Evolutionary conservation across 2,329 filamentous ascomycete genomes (phyloP).

Genomic region (Curvularia sp.): DNA sequence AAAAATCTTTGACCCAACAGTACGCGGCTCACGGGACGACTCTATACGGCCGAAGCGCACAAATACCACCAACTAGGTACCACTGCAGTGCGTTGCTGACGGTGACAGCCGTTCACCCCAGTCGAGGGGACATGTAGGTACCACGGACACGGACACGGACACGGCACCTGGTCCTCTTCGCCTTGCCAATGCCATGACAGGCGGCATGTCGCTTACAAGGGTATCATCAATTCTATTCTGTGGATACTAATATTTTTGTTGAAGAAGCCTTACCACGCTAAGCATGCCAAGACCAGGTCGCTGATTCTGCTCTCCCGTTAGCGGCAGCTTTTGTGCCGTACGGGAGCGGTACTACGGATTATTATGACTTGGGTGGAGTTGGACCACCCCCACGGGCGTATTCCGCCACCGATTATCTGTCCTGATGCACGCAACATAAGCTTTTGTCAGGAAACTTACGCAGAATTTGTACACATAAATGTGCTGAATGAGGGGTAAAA

Average conservation of each 20-base stretch:
- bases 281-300: not conserved
- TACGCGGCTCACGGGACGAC: not conserved
- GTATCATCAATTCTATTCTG: not conserved
- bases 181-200: not conserved
- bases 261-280: conserved; percentile 5
- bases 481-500: no score
- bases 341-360: no score
- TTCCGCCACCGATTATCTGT: not conserved
- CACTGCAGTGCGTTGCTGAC: conserved; percentile 1
- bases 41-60: conserved; percentile 1
- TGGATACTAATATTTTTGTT: not conserved
- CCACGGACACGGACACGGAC: not conserved
- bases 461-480: not conserved
- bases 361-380: not conserved
- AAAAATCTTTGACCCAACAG: not conserved
- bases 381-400: not conserved
- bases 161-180: not conserved
- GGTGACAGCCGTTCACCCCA: not conserved
- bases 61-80: not conserved
- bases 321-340: not conserved
- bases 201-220: not conserved
- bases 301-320: conserved; percentile 2
- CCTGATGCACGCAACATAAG: not conserved
- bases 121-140: not conserved
- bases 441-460: not conserved